Evolutionary conservation across 2,329 filamentous ascomycete species (phyloP).

Genomic region (Alternaria atra): DNA sequence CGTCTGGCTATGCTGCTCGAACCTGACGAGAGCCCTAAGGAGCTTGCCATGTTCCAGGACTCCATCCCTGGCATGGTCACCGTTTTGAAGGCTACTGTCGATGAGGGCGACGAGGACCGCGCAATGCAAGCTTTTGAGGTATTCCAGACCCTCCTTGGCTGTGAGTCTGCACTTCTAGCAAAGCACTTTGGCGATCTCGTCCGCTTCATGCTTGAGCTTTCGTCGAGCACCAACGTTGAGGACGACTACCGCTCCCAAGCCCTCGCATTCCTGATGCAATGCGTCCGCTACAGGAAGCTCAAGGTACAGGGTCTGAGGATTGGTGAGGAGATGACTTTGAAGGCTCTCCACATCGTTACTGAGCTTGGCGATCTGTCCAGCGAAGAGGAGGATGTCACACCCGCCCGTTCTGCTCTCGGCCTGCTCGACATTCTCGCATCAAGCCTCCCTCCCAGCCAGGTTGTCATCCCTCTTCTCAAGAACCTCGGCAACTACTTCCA

Average conservation of each 20-base stretch:
- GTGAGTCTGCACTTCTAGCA: constrained; percentile 83
- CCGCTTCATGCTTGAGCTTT: constrained; percentile 91
- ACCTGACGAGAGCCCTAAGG: constrained; percentile 80
- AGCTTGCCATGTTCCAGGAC: constrained; percentile 77
- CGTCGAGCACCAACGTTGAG: constrained; percentile 76
- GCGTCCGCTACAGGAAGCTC: constrained; percentile 89
- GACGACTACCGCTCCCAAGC: constrained; percentile 91
- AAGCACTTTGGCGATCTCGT: constrained; percentile 89
- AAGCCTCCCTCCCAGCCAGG: constrained; percentile 89
- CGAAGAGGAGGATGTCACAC: constrained; percentile 86
- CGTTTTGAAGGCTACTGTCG: constrained; percentile 84
- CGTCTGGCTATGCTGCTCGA: constrained; percentile 88
- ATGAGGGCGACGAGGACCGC: constrained; percentile 83
- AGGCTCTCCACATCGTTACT: constrained; percentile 86
- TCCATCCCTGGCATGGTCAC: constrained; percentile 88
- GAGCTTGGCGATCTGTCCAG: constrained; percentile 78
- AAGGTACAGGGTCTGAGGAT: constrained; percentile 93
- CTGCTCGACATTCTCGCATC: constrained; percentile 89
- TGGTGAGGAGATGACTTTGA: constrained; percentile 85
- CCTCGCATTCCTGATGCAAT: constrained; percentile 92
- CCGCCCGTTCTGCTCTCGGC: constrained; percentile 83
- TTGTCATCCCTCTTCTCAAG: constrained; percentile 90
- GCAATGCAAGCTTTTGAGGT: constrained; percentile 93
- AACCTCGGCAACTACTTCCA: constrained; percentile 83
- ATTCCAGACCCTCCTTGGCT: constrained; percentile 93